These are phyloP conservation scores for Trypanosoma conorhini DNA, from an alignment of 208 protist genomes.

Conservation along the genomic window DNA sequence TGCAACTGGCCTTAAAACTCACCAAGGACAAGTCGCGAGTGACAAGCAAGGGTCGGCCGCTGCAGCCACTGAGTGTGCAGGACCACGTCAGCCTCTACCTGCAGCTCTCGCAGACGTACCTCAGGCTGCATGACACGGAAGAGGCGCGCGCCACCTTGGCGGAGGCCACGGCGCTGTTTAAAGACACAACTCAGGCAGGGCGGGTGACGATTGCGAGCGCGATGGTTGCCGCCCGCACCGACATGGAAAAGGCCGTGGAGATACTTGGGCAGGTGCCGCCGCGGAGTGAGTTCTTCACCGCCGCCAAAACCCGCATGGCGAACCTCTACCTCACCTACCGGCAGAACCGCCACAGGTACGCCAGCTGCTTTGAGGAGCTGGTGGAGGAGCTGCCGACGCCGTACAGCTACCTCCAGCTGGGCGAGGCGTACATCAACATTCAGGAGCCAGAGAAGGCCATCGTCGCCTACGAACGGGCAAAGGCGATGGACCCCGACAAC, in stretches of 20 bases:
- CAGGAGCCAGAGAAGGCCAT: constrained; percentile 93
- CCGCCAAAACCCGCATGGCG: constrained; percentile 85
- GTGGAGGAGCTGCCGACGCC: constrained; percentile 71
- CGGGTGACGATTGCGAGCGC: constrained; percentile 82
- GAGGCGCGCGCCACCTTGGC: constrained; percentile 68
- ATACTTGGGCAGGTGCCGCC: constrained; percentile 76
- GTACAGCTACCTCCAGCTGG: constrained; percentile 82
- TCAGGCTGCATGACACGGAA: constrained; percentile 74
- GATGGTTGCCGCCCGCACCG: constrained; percentile 82
- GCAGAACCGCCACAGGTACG: constrained; percentile 78
- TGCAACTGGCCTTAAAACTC: constrained; percentile 51
- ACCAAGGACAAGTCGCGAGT: constrained; percentile 25
- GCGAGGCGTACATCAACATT: constrained; percentile 87
- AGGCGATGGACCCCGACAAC: constrained; percentile 81
- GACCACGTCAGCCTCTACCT: constrained; percentile 90
- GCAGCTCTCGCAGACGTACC: constrained; percentile 79
- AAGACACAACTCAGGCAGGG: constrained; percentile 66
- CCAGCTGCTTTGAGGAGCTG: constrained; percentile 91
- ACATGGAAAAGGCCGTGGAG: constrained; percentile 83
- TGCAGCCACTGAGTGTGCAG: constrained; percentile 74
- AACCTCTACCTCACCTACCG: constrained; percentile 87
- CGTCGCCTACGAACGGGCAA: constrained; percentile 86
- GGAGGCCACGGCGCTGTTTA: constrained; percentile 63
- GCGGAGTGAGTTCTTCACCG: constrained; percentile 73
- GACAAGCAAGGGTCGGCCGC: constrained; percentile 41